phyloP scores from a whole-genome alignment of 2,329 filamentous ascomycete species.

The Fusarium sp. region DNA sequence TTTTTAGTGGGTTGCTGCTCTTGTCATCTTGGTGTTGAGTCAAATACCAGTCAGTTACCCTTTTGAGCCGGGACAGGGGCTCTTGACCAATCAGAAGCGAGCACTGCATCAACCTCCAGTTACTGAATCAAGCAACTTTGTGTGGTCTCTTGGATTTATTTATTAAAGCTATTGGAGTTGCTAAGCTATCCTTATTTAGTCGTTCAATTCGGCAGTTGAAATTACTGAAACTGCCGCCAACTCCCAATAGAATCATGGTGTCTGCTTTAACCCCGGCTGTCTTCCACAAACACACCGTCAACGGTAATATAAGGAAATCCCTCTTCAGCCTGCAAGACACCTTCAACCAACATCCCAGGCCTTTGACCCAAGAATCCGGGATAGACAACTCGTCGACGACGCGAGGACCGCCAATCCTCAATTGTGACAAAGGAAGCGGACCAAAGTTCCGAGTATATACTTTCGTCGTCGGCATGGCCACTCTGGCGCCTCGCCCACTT shows the following conservation, averaged over 20 bases:
- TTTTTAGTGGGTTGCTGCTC: not conserved
- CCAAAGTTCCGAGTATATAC: not conserved
- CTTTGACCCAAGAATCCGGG: not conserved
- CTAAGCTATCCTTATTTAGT: not conserved
- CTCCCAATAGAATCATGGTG: not conserved
- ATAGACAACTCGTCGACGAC: not conserved
- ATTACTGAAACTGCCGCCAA: not conserved
- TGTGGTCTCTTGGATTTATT: not conserved
- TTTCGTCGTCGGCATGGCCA: not conserved
- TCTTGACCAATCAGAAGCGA: constrained; percentile 24
- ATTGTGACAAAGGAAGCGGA: not conserved
- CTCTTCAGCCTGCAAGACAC: not conserved
- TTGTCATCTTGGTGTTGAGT: not conserved
- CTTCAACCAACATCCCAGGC: fast-evolving
- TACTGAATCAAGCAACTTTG: not conserved
- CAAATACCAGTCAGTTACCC: constrained; percentile 21
- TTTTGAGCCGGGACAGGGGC: constrained; percentile 18
- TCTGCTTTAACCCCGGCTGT: not conserved
- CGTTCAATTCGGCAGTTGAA: not conserved
- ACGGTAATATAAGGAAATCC: not conserved
- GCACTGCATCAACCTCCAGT: not conserved
- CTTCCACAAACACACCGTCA: not conserved
- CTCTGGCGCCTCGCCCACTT: constrained; percentile 1
- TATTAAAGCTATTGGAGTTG: not conserved
- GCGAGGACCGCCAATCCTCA: not conserved